phyloP scores from a whole-genome alignment of 768 basidiomycete species.

The Naganishia kalamii region DNA sequence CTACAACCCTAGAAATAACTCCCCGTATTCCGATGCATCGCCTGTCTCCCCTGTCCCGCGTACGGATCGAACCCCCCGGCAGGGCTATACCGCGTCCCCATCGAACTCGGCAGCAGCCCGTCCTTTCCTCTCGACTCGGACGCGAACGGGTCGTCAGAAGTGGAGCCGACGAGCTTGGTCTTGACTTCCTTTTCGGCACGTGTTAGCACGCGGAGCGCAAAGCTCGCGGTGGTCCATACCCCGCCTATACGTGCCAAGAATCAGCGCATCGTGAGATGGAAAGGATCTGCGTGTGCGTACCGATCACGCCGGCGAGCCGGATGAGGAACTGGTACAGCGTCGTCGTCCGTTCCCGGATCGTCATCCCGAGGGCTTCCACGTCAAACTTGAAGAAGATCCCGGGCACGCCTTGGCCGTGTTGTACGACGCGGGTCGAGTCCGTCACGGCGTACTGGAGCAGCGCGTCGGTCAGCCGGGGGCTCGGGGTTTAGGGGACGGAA shows the following conservation, averaged over 20 bases:
- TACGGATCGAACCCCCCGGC: not conserved
- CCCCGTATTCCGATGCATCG: not conserved
- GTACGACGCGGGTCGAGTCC: conserved; percentile 71
- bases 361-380: conserved; percentile 78
- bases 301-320: conserved; percentile 81
- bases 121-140: not conserved
- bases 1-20: conserved; percentile 1
- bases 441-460: conserved; percentile 74
- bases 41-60: not conserved
- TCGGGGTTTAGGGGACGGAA: conserved; percentile 51
- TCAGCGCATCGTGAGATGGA: not conserved
- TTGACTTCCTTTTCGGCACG: conserved; percentile 41
- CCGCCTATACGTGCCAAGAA: conserved; percentile 30
- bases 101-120: not conserved
- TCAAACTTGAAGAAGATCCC: conserved; percentile 98
- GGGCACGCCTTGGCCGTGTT: conserved; percentile 71
- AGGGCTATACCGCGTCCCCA: not conserved
- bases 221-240: conserved; percentile 45
- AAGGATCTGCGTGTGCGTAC: conserved; percentile 41
- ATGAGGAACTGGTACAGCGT: conserved; percentile 73
- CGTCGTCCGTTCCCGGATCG: conserved; percentile 81
- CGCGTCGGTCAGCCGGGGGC: conserved; percentile 55
- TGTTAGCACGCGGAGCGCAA: conserved; percentile 39
- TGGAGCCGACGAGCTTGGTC: conserved; percentile 12
- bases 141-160: conserved; percentile 1